A percentile compares a stretch with the other conserved stretches of the same genome.
Evolutionary conservation across 345 rosid species (phyloP).

Genomic region (Litchi chinensis): DNA sequence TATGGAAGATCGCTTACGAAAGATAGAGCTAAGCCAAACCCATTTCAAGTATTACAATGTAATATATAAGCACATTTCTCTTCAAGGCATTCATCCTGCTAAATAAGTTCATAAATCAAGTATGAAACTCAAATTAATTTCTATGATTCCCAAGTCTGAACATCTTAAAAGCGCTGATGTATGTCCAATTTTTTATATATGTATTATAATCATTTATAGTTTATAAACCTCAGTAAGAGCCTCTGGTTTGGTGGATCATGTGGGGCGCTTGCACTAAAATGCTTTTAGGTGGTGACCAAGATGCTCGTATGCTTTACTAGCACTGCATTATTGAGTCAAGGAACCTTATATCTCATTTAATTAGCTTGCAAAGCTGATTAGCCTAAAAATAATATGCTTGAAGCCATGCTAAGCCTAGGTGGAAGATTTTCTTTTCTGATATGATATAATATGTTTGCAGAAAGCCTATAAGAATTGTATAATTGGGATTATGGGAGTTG

Average conservation of each 20-base stretch:
- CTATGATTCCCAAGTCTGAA: conserved; percentile 19
- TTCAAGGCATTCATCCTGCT: neutral
- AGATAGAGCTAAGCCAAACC: neutral
- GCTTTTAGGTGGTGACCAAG: conserved; percentile 24
- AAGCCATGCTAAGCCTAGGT: conserved; percentile 30
- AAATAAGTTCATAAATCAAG: too few species aligned
- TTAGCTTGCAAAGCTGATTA: conserved; percentile 20
- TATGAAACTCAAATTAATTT: neutral
- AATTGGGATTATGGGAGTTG: conserved; percentile 4
- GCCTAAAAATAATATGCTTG: conserved; percentile 19
- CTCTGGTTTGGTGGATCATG: conserved; percentile 30
- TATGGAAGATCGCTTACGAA: neutral
- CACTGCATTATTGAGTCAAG: conserved; percentile 33
- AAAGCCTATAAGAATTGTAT: conserved; percentile 29
- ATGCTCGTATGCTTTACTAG: conserved; percentile 12
- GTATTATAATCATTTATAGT: neutral
- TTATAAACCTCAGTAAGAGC: neutral
- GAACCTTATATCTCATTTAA: conserved; percentile 25
- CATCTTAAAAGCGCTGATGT: conserved; percentile 18
- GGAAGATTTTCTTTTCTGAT: conserved; percentile 35
- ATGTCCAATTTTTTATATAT: neutral
- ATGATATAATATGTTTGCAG: neutral
- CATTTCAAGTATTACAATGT: neutral
- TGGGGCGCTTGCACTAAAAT: conserved; percentile 23
- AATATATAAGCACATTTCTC: neutral